Evolutionary conservation across 768 basidiomycete species (phyloP).

Genomic region (Macrolepiota albuminosa): DNA sequence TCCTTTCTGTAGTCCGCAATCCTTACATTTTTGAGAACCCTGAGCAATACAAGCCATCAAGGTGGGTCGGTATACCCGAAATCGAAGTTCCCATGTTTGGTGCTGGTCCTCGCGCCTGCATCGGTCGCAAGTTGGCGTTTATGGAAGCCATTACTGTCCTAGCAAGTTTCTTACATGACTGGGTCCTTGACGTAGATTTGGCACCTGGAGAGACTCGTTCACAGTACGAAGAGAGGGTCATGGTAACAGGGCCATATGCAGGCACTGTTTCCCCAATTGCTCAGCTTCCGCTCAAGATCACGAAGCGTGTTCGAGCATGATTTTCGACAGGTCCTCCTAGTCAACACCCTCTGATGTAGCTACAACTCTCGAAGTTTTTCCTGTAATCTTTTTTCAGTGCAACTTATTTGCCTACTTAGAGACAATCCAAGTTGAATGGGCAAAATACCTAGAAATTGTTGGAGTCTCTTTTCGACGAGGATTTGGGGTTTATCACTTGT

Average conservation of each 20-base stretch:
- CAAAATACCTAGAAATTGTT: too few relatives aligned
- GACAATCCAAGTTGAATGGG: too few relatives aligned
- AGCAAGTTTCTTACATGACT: not conserved
- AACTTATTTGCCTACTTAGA: too few relatives aligned
- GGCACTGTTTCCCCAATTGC: not conserved
- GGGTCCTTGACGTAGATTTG: not conserved
- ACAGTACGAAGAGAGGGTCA: conserved; percentile 1
- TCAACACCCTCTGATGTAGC: too few relatives aligned
- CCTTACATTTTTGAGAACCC: conserved; percentile 25
- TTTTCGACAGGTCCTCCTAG: too few relatives aligned
- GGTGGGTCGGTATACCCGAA: conserved; percentile 26
- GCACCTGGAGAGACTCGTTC: not conserved
- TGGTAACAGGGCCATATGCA: not conserved
- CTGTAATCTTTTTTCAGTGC: too few relatives aligned
- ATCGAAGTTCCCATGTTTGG: conserved; percentile 19
- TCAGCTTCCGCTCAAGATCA: not conserved
- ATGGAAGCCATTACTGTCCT: not conserved
- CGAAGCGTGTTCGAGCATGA: not conserved
- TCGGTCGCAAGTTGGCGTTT: not conserved
- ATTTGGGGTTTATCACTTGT: too few relatives aligned
- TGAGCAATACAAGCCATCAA: conserved; percentile 23
- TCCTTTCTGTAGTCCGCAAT: conserved; percentile 22
- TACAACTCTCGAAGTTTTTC: too few relatives aligned
- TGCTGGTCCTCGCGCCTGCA: conserved; percentile 12
- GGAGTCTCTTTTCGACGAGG: too few relatives aligned